Base-by-base conservation (phyloP, 805 yeast species). In the Sugiyamaella floridensis region DNA sequence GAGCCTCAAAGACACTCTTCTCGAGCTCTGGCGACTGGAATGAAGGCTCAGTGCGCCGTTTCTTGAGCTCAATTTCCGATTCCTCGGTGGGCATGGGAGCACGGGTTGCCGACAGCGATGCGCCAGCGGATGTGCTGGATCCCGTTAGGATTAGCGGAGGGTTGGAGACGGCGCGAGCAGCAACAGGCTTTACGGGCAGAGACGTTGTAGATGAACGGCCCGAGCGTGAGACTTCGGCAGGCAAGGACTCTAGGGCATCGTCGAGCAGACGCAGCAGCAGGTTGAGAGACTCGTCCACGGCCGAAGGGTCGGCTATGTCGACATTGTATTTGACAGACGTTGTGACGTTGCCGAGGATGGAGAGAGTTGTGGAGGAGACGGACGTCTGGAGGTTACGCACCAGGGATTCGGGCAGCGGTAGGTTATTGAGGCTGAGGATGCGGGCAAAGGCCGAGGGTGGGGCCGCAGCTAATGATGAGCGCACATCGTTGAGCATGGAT, bases 371-470 rank as follows among this genome's bases (percentile, higher is more conserved):
- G 5, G 62, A 54, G 47, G 58, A 52, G 22, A 57, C 49, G 43
- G 54, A 49, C 50, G 55, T 28, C 41, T 54, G 58, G 70, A 68
- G 60, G 75, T 65, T 44, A 28, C 54, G 43, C 46, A 54, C 40
- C 16, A 49, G 44, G 11, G 15, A 10, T n/a, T 51, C 40, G 16
- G 51, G 14, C 16, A 52, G 14, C 12, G 50, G 43, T 10, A 43
- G 43, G 29, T 42, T 41, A 37, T 50, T 52, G 34, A 48, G 50
- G 28, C 40, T 40, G 45, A 51, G 42, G 46, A 45, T 26, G 50
- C 45, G 18, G 43, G 46, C 37, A 42, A 44, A 32, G 7, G 48
- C 29, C 4, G 48, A 34, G 19, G 48, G 20, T 9, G 48, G 48
- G 18, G 29, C 32, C 12, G 48, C 41, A 20, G 16, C 22, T 11